Conservation (phyloP, 495 filamentous ascomycete species). For the Margaritispora aquatica region DNA sequence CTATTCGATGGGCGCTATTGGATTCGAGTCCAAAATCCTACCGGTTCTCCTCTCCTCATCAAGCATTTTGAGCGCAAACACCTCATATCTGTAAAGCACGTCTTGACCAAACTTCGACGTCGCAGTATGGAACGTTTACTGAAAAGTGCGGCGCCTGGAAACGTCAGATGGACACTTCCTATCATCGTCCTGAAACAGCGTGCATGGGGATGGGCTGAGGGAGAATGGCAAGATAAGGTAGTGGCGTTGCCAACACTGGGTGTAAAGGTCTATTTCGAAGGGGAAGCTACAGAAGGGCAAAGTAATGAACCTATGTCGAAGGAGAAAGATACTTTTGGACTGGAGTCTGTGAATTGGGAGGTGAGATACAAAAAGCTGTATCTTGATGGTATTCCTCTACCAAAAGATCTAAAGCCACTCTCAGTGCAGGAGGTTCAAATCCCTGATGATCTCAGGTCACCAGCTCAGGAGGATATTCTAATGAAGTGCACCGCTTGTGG, state of each 20-base stretch:
- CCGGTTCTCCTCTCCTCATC: neutral
- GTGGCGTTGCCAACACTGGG: constrained; percentile 41
- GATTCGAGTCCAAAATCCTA: constrained; percentile 50
- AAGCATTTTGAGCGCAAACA: neutral
- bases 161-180: constrained; percentile 48
- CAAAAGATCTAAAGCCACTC: neutral
- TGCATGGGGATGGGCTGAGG: neutral
- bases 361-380: constrained; percentile 43
- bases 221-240: constrained; percentile 23
- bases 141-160: constrained; percentile 38
- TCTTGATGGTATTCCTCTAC: constrained; percentile 18
- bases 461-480: neutral
- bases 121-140: constrained; percentile 24
- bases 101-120: neutral
- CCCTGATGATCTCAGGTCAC: neutral
- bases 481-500: neutral
- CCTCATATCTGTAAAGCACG: neutral
- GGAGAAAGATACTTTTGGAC: neutral
- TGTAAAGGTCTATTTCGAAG: constrained; percentile 15
- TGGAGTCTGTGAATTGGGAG: constrained; percentile 26
- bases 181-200: constrained; percentile 1
- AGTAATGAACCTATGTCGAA: neutral
- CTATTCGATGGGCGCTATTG: constrained; percentile 84
- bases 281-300: neutral
- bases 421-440: neutral